Base-by-base conservation (phyloP, 106 monocot species). In the Dactylorhiza incarnata region DNA sequence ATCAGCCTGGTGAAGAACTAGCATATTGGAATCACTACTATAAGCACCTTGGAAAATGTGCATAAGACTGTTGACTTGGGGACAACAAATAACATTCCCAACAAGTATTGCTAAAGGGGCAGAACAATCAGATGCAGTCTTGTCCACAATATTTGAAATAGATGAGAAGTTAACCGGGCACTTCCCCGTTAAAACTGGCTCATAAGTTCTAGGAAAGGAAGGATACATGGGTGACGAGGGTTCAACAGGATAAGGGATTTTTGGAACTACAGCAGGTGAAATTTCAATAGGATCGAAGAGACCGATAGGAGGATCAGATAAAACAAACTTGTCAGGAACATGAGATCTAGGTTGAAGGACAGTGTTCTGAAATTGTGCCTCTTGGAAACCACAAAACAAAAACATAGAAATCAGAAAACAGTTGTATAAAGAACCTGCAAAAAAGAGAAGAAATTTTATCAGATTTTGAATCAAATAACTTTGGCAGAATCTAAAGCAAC, bases 31-130 rank as follows among this genome's bases (percentile, higher is more conserved):
- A 44, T 76, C 74, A 77, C 74, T 85, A 68, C 75, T 80, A 68
- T 91, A 89, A 43, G 84, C 20, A 72, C 92, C 91, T 80, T 89
- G 94, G 69, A 91, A 89, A 81, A 99, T 88, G 78, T 99, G 91
- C 85, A 99, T 77, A 76, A 94, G 83, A 25, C 91, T 91, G 62
- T 85, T 84, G 46, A 99, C 84, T 77, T 99, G 97, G 74, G 97
- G 97, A 62, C 97, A 99, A 79, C 97, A 99, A 72, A 99, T 94
- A 17, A 89, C 97, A 79, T 94, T 87, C 25, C 91, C 97, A 78
- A 94, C 91, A 11, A 94, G 78, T 78, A 81, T 44, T 47, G 97
- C 94, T 72, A 99, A 83, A 47, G 97, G 97, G 43, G 89, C 86
- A 44, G 94, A 99, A 77, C 97, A 99, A 82, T 99, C 97, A 46